Percentiles rank a stretch among this genome's conserved stretches.
Conservation (phyloP, 768 basidiomycete genomes). For the Pulveroboletus ravenelii region DNA sequence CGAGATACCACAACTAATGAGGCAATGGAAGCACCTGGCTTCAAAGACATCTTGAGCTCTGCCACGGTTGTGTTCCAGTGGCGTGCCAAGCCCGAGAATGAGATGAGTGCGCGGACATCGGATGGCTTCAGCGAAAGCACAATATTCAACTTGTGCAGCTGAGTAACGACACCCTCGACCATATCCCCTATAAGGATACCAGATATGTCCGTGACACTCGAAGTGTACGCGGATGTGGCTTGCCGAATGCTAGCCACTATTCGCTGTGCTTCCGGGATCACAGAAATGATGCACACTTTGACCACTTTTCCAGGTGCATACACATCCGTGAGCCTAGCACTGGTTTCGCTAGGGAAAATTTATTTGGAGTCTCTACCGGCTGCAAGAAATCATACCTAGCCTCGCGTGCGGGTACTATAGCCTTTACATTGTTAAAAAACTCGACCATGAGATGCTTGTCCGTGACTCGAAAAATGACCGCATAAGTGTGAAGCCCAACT, state of each 20-base stretch:
- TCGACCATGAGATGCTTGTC: conserved; percentile 82
- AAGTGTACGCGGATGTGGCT: conserved; percentile 50
- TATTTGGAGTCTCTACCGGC: neutral
- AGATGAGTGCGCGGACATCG: conserved; percentile 74
- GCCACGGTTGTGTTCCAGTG: conserved; percentile 60
- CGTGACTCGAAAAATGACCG: conserved; percentile 76
- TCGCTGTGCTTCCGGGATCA: conserved; percentile 53
- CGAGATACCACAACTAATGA: conserved; percentile 87
- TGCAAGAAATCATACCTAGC: conserved; percentile 54
- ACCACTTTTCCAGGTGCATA: conserved; percentile 82
- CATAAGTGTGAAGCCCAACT: conserved; percentile 70
- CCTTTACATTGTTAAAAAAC: conserved; percentile 86
- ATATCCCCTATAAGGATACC: conserved; percentile 72
- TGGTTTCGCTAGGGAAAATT: conserved; percentile 54
- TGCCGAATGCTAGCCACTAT: conserved; percentile 87
- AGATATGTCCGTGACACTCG: conserved; percentile 57
- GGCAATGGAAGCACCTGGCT: conserved; percentile 63
- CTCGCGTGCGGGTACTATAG: conserved; percentile 75
- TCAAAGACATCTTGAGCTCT: conserved; percentile 59
- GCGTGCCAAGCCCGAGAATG: conserved; percentile 83
- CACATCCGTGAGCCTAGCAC: conserved; percentile 50
- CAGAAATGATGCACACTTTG: conserved; percentile 71
- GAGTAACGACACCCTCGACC: conserved; percentile 65
- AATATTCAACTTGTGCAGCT: conserved; percentile 82
- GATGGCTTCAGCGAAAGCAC: conserved; percentile 69